Base-by-base conservation (phyloP, 192 early-diverging fungal genomes). In the Coemansia sp. region DNA sequence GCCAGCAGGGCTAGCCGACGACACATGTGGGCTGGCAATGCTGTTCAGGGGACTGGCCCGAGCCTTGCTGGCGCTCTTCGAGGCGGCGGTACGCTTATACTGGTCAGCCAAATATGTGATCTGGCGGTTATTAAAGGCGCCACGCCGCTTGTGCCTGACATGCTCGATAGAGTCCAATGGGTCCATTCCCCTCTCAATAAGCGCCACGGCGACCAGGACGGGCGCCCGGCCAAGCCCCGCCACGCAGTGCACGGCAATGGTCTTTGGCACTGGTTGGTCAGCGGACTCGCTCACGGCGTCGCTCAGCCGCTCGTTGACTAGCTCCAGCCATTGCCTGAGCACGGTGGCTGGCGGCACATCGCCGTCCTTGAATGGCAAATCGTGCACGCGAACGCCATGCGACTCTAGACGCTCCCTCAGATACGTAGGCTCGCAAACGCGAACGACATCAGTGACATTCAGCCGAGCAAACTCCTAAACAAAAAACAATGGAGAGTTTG, bases 171-270 rank as follows among this genome's bases (percentile, higher is more conserved):
- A 86, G 62, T 93, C 90, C 56, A 93, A 59, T 1, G 91, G 89
- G 40, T 87, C 83, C 89, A 92, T 90, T 14, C 92, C 92, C 35
- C 85, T 79, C 58, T 93, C 93, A 59, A 94, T 89, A 51, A 94
- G 68, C 4, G 90, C 92, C 67, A 93, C 79, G 0, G 92, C 91
- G 9, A 93, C 96, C 10, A 99, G 83, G 17, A 96, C 90, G 1
- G 97, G 97, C 4, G 97, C 97, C 25, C 97, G 91, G 6, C 96
- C 96, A 6, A 98, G 86, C 27, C 96, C 96, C 5, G 96, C 94
- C 20, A 98, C 96, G 71, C 96, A 98, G 69, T 98, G 96, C 6
- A 97, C 90, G 2, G 94, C 95, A 62, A 93, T 91, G 1, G 89
- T 92, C 17, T 86, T 85, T 31, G 83, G 77, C 27, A 83, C 82